Evolutionary conservation across 2,329 filamentous ascomycete species (phyloP), one percentile per base, ranked within the genome.

Genomic region (Aspergillus pseudoterreus): DNA sequence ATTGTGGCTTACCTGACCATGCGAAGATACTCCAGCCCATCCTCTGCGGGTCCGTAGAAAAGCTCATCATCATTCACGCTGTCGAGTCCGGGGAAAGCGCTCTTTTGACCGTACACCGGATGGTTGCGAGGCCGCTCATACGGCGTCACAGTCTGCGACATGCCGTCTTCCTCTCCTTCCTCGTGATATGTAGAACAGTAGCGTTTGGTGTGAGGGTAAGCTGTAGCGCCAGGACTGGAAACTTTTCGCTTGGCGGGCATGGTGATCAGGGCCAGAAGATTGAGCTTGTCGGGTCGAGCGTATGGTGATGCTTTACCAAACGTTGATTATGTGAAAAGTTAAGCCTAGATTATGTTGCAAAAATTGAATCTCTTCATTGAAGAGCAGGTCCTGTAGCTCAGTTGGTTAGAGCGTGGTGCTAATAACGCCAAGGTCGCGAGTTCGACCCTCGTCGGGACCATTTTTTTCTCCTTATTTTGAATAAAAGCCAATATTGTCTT

Each of bases 11-110:
- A 89, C 86, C 86, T 80, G 50, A 90, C 87, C 69, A 85, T 83
- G 59, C 78, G 79, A 54, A 91, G 70, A 71, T 91, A 91, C 47
- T 82, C 83, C 62, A 90, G 72, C 1, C 86, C 86, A 69, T 88
- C 84, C 30, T 78, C 74, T 49, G 85, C 82, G 45, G 86, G 83
- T 44, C 87, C 85, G 58, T 86, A 87, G 50, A 86, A 83, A 1
- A 85, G 71, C 52, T 86, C 83, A 36, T 82, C 79, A 45, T 58
- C 60, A 24, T 47, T 60, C 38, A 79, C 75, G 43, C 43, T 51
- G 36, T 82, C 79, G 12, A 82, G 70, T n/a, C 80, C 80, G 6
- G 86, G 84, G 60, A 91, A 87, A 41, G 86, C 86, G 62, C 83
- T 83, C 68, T 84, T 82, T 70, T 90, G 87, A 38, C 87, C 87